These are phyloP conservation scores for Chlamydomonas incerta DNA, from an alignment of 139 green algal species.

Conservation along the genomic window DNA sequence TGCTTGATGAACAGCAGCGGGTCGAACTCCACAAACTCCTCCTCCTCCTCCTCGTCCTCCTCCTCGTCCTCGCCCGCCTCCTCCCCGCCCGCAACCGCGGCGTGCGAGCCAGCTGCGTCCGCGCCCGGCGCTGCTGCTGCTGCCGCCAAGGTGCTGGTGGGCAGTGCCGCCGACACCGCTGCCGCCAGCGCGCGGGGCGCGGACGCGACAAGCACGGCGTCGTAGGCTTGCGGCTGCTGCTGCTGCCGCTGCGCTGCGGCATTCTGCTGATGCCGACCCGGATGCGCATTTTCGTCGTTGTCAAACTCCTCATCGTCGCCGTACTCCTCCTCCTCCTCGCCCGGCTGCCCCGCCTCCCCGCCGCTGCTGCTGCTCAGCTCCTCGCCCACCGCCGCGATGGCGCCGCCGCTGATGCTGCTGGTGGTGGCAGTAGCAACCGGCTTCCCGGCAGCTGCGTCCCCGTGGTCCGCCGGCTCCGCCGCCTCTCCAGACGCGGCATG, in stretches of 20 bases:
- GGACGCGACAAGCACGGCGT: conserved; percentile 32
- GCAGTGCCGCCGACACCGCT: neutral
- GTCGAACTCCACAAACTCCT: conserved; percentile 50
- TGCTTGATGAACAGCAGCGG: conserved; percentile 60
- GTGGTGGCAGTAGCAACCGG: neutral
- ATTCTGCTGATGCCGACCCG: neutral
- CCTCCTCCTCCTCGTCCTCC: conserved; percentile 20
- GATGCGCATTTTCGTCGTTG: conserved; percentile 24
- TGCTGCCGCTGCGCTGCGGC: neutral
- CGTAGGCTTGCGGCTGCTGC: neutral
- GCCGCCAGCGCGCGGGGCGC: conserved; percentile 1
- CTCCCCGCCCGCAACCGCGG: neutral
- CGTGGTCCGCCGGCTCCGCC: neutral
- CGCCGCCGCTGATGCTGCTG: conserved; percentile 1
- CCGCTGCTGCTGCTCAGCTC: conserved; percentile 19
- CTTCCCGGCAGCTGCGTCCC: neutral
- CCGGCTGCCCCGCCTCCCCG: neutral
- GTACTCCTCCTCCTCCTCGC: neutral
- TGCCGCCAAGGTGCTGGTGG: too few species aligned
- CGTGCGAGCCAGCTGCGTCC: neutral
- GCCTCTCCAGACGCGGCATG: neutral
- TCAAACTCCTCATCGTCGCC: neutral
- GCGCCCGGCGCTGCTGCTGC: too few species aligned
- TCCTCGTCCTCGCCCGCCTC: conserved; percentile 26
- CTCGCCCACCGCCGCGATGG: conserved; percentile 16